Evolutionary conservation across 139 green algal species (phyloP).

Genomic region (Micractinium sp.): DNA sequence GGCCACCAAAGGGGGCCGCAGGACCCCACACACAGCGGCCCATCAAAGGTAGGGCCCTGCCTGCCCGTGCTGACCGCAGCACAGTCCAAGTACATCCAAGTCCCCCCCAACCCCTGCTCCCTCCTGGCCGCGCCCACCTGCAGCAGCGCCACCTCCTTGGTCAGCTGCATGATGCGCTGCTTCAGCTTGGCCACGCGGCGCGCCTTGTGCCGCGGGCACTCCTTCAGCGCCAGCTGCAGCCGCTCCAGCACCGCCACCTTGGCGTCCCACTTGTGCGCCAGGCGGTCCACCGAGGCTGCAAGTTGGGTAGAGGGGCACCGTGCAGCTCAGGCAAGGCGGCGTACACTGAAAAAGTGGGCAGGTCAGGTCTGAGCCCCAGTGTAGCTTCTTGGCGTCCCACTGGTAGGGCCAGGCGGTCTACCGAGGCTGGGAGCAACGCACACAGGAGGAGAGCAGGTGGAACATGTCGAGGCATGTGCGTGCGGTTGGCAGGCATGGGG

Average conservation of each 20-base stretch:
- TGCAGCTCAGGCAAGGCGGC: not conserved
- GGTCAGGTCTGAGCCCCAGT: not conserved
- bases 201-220: slow-evolving; percentile 9
- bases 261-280: slow-evolving; percentile 44
- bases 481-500: not conserved
- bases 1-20: not conserved
- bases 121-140: not conserved
- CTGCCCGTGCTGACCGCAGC: not conserved
- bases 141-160: slow-evolving; percentile 7
- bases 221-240: slow-evolving; percentile 9
- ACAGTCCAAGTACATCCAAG: too few relatives aligned
- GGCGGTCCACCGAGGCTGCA: slow-evolving; percentile 36
- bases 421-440: not conserved
- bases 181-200: slow-evolving; percentile 18
- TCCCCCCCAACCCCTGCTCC: too few relatives aligned
- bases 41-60: not conserved
- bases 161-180: slow-evolving; percentile 17
- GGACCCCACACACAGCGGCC: not conserved
- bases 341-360: not conserved
- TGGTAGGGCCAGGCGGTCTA: slow-evolving; percentile 35
- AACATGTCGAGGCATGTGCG: not conserved
- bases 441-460: too few relatives aligned
- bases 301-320: not conserved
- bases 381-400: slow-evolving; percentile 31
- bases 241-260: slow-evolving; percentile 39